Base-by-base conservation (phyloP, 805 yeast genomes). In the Wickerhamiella siamensis region DNA sequence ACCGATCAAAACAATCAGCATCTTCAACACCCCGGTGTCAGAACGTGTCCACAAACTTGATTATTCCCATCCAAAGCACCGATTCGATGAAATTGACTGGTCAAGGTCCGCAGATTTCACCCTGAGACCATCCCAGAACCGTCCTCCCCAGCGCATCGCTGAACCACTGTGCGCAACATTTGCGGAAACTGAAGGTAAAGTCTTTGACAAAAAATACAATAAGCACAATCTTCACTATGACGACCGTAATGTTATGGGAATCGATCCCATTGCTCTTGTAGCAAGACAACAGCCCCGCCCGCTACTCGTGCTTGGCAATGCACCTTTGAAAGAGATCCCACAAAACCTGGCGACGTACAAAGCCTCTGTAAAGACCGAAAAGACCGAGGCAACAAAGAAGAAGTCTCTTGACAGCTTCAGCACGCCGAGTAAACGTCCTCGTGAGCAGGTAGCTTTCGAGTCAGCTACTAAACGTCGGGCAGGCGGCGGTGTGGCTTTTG, bases 11-110 rank as follows among this genome's bases (percentile, higher is more conserved):
- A 48, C 51, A 12, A 39, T 48, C 35, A 52, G 51, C 32, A 42
- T 58, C 8, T 47, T 50, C 22, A 40, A 45, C 20, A 44, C 43
- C 16, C 53, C 49, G 9, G 39, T 47, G 10, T 56, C 60, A 4
- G 47, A 47, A 33, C 49, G 56, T 5, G 51, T 48, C 38, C 53
- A 56, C n/a, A 53, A 58, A 14, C 44, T 58, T 20, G 58, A 52
- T 12, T 59, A 57, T 41, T 17, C 39, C 3, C 36, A 46, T 24
- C 52, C 56, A 31, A 33, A 31, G 2, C 47, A 45, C 0, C 48
- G 52, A 2, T 39, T 47, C 3, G 39, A 45, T 3, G 47, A 51
- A 16, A 53, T 50, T 18, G 56, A 53, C 37, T 55, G 50, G 46
- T 50, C 45, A n/a, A 48, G 45, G 27, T 59, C 56, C 12, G 38